phyloP scores from a whole-genome alignment of 768 basidiomycete species.

The Tephrocybe rancida region DNA sequence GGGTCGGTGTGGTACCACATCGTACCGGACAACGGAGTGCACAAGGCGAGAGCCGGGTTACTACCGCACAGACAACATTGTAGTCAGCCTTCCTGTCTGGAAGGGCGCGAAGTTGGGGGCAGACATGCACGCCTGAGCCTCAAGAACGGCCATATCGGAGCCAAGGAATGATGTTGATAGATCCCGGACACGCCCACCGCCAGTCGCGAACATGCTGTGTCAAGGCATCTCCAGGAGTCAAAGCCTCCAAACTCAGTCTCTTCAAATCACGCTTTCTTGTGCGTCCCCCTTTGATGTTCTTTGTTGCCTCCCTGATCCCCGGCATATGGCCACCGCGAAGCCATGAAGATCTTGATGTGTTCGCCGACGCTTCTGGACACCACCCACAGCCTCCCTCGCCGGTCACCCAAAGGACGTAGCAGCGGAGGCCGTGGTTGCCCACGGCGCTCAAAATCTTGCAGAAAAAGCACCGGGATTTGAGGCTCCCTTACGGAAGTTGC shows the following conservation, averaged over 20 bases:
- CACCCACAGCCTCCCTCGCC: slow-evolving; percentile 26
- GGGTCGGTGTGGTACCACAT: slow-evolving; percentile 14
- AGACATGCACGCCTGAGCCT: slow-evolving; percentile 18
- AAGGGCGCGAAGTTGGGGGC: slow-evolving; percentile 46
- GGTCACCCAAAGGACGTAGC: slow-evolving; percentile 17
- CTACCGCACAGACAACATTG: slow-evolving; percentile 34
- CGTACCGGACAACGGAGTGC: slow-evolving; percentile 20
- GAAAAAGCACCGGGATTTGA: slow-evolving; percentile 58
- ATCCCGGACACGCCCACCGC: slow-evolving; percentile 10
- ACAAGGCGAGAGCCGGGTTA: slow-evolving; percentile 37
- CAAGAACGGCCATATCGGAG: slow-evolving; percentile 1
- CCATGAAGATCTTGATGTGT: slow-evolving; percentile 59
- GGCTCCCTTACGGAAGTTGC: slow-evolving; percentile 20
- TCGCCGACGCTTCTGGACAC: slow-evolving; percentile 52
- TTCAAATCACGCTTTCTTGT: slow-evolving; percentile 30
- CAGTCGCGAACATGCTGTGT: slow-evolving; percentile 25
- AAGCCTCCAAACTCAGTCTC: slow-evolving; percentile 5
- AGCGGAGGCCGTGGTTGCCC: slow-evolving; percentile 36
- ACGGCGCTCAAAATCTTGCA: slow-evolving; percentile 53
- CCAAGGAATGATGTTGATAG: slow-evolving; percentile 9
- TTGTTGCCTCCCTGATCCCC: slow-evolving; percentile 10
- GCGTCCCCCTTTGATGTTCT: slow-evolving; percentile 24
- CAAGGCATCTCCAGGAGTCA: slow-evolving; percentile 21
- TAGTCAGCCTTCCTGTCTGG: slow-evolving; percentile 42
- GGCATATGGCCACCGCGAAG: slow-evolving; percentile 35